Evolutionary conservation across 2,329 filamentous ascomycete species (phyloP).

Genomic region (Canariomyces notabilis): DNA sequence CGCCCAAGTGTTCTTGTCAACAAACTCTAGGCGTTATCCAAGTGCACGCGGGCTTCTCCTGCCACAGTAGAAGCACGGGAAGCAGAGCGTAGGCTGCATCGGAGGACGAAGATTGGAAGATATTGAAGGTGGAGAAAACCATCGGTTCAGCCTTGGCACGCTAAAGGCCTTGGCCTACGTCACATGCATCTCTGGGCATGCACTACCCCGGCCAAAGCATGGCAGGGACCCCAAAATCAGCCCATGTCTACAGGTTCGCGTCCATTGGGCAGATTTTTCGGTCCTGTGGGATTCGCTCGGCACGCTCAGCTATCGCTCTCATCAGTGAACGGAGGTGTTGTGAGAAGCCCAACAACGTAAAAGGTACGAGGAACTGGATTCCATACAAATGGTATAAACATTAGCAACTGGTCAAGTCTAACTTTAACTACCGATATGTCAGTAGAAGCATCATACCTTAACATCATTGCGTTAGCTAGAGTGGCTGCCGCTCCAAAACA

Average conservation of each 20-base stretch:
- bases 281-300: background rate
- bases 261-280: constrained; percentile 14
- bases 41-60: too few relatives aligned
- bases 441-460: too few relatives aligned
- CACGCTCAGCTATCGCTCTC: too few relatives aligned
- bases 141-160: constrained; percentile 7
- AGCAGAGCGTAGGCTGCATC: background rate
- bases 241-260: constrained; percentile 9
- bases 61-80: too few relatives aligned
- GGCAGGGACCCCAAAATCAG: constrained; percentile 20
- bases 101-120: constrained; percentile 12
- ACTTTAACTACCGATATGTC: too few relatives aligned
- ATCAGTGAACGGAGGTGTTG: too few relatives aligned
- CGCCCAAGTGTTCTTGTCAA: constrained; percentile 4
- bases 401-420: too few relatives aligned
- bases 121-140: constrained; percentile 13
- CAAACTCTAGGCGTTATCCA: constrained; percentile 9
- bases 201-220: constrained; percentile 4
- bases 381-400: too few relatives aligned
- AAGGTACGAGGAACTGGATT: too few relatives aligned
- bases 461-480: too few relatives aligned
- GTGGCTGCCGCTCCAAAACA: background rate
- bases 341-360: too few relatives aligned
- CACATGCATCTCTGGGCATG: constrained; percentile 10
- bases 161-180: constrained; percentile 23